Percentiles rank a stretch among this genome's conserved stretches.
Evolutionary conservation across 2,329 filamentous ascomycete species (phyloP).

Genomic region (Fusarium solani-melongenae): DNA sequence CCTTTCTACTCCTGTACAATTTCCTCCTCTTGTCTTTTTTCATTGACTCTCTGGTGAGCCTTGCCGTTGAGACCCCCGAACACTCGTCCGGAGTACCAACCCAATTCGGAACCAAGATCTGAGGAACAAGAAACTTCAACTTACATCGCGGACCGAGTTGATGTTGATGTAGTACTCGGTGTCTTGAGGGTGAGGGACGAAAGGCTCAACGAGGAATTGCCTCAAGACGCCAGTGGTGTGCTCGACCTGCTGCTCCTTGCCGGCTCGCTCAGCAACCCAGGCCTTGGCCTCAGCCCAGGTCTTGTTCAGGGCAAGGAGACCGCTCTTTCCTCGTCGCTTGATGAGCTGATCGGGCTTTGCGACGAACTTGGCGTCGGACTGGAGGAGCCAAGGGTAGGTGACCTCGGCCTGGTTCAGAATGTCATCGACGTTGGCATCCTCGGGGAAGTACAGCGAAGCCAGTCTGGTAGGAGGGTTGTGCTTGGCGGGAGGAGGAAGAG

Average conservation of each 20-base stretch:
- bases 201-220: slow-evolving; percentile 98
- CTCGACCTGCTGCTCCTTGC: slow-evolving; percentile 94
- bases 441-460: slow-evolving; percentile 91
- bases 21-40: slow-evolving; percentile 9
- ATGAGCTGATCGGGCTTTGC: slow-evolving; percentile 99
- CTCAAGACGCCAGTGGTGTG: slow-evolving; percentile 87
- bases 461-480: slow-evolving; percentile 95
- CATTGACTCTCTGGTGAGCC: not conserved
- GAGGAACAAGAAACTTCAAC: slow-evolving; percentile 54
- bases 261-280: slow-evolving; percentile 93
- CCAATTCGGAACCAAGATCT: slow-evolving; percentile 25
- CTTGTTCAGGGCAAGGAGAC: slow-evolving; percentile 96
- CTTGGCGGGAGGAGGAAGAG: slow-evolving; percentile 82
- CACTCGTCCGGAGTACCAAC: not conserved
- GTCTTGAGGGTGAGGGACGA: slow-evolving; percentile 93
- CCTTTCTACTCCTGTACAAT: slow-evolving; percentile 13
- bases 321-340: slow-evolving; percentile 99
- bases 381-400: slow-evolving; percentile 95
- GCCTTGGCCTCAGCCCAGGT: slow-evolving; percentile 92
- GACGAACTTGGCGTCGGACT: slow-evolving; percentile 88
- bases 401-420: slow-evolving; percentile 95
- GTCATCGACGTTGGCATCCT: slow-evolving; percentile 83
- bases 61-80: not conserved
- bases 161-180: slow-evolving; percentile 99
- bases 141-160: slow-evolving; percentile 99